These are phyloP conservation scores for Arachnomyces sp. DNA, from an alignment of 2,329 filamentous ascomycete species.

Conservation along the genomic window DNA sequence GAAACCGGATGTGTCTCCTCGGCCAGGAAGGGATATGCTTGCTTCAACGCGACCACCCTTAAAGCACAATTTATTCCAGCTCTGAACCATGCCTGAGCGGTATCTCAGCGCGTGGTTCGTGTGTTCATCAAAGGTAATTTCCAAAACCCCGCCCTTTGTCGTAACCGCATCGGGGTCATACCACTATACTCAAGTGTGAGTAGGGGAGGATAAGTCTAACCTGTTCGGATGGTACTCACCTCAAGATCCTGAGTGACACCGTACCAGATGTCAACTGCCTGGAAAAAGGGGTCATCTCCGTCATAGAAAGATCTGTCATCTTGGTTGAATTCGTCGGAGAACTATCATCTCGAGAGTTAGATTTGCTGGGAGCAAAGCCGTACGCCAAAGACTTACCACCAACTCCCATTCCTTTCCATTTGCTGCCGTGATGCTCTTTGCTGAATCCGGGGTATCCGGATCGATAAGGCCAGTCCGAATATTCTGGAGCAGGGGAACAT, in stretches of 20 bases:
- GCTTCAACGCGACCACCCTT: conserved; percentile 62
- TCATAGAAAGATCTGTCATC: conserved; percentile 62
- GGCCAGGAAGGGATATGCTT: conserved; percentile 60
- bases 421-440: conserved; percentile 46
- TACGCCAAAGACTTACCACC: conserved; percentile 38
- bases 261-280: conserved; percentile 63
- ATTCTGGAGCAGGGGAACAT: conserved; percentile 49
- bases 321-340: conserved; percentile 64
- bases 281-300: conserved; percentile 60
- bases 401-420: conserved; percentile 56
- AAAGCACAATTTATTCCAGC: conserved; percentile 67
- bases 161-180: conserved; percentile 61
- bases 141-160: conserved; percentile 54
- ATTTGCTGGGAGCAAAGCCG: not conserved
- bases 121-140: conserved; percentile 57
- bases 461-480: conserved; percentile 55
- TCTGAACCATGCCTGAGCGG: conserved; percentile 65
- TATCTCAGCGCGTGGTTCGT: conserved; percentile 58
- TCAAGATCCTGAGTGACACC: conserved; percentile 62
- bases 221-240: conserved; percentile 29
- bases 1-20: conserved; percentile 58
- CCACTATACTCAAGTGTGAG: conserved; percentile 41
- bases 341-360: conserved; percentile 30
- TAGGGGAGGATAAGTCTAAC: not conserved
- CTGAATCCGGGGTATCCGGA: conserved; percentile 55